phyloP scores from a whole-genome alignment of 2,329 filamentous ascomycete species.

The Xylariomycetidae sp. region DNA sequence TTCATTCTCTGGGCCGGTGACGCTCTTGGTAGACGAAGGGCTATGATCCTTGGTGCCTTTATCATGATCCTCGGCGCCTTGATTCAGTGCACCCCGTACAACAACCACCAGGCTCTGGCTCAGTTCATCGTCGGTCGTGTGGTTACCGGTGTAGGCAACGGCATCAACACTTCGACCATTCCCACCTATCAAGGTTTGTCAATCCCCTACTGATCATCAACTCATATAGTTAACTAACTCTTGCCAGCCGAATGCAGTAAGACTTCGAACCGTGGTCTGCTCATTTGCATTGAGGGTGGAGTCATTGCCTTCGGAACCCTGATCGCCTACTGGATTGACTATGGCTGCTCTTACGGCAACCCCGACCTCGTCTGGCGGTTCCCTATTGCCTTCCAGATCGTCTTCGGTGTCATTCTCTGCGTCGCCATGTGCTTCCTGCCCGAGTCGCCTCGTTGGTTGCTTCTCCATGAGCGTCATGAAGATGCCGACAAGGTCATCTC shows the following conservation, averaged over 20 bases:
- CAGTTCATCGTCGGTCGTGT: constrained; percentile 44
- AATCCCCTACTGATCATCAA: neutral
- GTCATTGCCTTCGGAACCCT: constrained; percentile 39
- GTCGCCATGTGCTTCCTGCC: constrained; percentile 38
- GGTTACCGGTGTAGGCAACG: constrained; percentile 48
- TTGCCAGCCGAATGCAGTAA: constrained; percentile 36
- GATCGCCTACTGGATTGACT: constrained; percentile 46
- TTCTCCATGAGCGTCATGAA: constrained; percentile 41
- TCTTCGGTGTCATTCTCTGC: constrained; percentile 38
- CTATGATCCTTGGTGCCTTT: constrained; percentile 49
- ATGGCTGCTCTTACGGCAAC: constrained; percentile 37
- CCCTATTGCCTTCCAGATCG: constrained; percentile 44
- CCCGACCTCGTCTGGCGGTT: constrained; percentile 47
- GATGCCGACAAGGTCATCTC: constrained; percentile 31
- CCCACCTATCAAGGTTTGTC: constrained; percentile 37
- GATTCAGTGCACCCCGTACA: constrained; percentile 44
- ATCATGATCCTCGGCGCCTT: constrained; percentile 50
- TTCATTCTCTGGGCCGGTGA: constrained; percentile 49
- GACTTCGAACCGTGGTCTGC: constrained; percentile 35
- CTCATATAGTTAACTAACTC: constrained; percentile 3
- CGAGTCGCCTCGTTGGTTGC: constrained; percentile 40
- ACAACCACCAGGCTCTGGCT: constrained; percentile 25
- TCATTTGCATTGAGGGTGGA: constrained; percentile 39
- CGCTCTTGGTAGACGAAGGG: constrained; percentile 40
- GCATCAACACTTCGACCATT: constrained; percentile 42